A percentile compares a stretch with the other conserved stretches of the same genome.
These are phyloP conservation scores for Lyophyllum atratum DNA, from an alignment of 768 basidiomycete genomes.

Conservation along the genomic window DNA sequence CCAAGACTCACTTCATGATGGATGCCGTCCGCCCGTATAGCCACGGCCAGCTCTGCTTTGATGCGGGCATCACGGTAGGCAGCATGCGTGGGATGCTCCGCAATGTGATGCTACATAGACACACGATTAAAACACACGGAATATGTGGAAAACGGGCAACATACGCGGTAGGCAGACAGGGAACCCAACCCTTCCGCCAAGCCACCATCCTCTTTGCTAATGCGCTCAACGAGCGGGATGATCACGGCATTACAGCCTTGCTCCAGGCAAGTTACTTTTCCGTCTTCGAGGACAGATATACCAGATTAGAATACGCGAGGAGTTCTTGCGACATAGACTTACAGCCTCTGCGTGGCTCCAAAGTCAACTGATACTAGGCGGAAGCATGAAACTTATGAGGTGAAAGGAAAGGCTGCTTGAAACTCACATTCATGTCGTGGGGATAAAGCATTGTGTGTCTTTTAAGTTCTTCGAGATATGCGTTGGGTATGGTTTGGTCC, in stretches of 20 bases:
- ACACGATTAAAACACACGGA: background rate
- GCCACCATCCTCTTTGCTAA: slow-evolving; percentile 40
- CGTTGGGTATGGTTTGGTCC: slow-evolving; percentile 27
- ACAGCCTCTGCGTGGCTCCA: slow-evolving; percentile 41
- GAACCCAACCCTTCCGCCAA: slow-evolving; percentile 45
- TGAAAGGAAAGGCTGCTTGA: background rate
- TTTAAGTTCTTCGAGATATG: slow-evolving; percentile 37
- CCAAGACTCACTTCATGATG: background rate
- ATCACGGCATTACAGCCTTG: slow-evolving; percentile 36
- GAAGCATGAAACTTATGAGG: background rate
- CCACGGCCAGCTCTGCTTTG: slow-evolving; percentile 14
- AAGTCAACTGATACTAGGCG: slow-evolving; percentile 36
- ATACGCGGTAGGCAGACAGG: slow-evolving; percentile 47
- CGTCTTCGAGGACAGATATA: slow-evolving; percentile 31
- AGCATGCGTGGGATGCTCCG: slow-evolving; percentile 27
- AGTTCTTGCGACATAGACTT: slow-evolving; percentile 19
- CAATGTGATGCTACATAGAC: slow-evolving; percentile 32
- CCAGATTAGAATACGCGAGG: background rate
- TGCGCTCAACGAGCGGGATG: slow-evolving; percentile 34
- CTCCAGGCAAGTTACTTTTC: slow-evolving; percentile 46
- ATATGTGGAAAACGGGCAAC: slow-evolving; percentile 13
- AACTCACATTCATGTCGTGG: slow-evolving; percentile 33
- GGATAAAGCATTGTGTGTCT: slow-evolving; percentile 33
- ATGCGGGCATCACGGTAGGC: slow-evolving; percentile 24
- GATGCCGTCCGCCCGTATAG: slow-evolving; percentile 7